Base-by-base conservation (phyloP, 331 rosid genomes). In the Spiraea crenata region DNA sequence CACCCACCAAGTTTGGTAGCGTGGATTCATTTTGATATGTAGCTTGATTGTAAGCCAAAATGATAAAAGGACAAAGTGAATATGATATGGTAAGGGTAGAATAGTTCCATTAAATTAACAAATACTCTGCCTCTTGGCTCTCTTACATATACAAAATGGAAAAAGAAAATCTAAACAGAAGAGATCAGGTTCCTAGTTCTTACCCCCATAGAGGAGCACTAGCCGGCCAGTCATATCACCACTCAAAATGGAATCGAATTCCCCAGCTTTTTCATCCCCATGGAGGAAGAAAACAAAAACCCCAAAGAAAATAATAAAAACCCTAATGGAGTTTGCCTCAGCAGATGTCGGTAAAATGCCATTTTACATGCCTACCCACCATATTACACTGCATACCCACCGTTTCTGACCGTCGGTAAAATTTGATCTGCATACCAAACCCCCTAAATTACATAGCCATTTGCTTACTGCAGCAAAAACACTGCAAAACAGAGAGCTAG, bases 211-310 rank as follows among this genome's bases (percentile, higher is more conserved):
- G 38, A 66, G 68, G 63, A 65, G 78, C 73, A 69, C 73, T 42
- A 69, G 63, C 63, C 1, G 31, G 31, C 31, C 31, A 41, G 38
- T 7, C 35, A 19, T 47, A 65, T 54, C 42, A 69, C 82, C 93
- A 86, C 84, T 73, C 37, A 72, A 61, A 72, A 79, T 60, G 81
- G 92, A 83, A 86, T 75, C 96, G 44, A 56, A 88, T 88, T 83
- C 87, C 83, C 82, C 74, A 73, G 63, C 74, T 45, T 70, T 35
- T 69, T 81, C 67, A 25, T 74, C 40, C 67, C 73, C 76, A 12
- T 34, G 62, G 42, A 62, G 42, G 31, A 73, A 78, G 61, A 44
- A 47, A 7, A 58, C 19, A 55, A 47, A 70, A 55, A 2, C 50
- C 31, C 31, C 31, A 25, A 25, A 25, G 31, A 61, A 31, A 6